Conservation (phyloP, 202 grass and related monocot genomes). For the Miscanthus sacchariflorus region DNA sequence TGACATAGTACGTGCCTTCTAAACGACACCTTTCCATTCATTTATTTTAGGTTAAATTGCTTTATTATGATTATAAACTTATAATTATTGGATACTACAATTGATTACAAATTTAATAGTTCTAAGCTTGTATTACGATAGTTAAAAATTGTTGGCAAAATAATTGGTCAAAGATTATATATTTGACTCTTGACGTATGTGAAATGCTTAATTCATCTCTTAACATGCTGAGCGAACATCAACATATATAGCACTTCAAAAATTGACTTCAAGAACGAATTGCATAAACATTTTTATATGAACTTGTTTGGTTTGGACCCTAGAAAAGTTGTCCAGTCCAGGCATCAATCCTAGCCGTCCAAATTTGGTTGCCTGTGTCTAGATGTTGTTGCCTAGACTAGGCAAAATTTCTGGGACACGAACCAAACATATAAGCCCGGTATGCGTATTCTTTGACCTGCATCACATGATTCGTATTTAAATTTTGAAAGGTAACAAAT, state of each 20-base stretch:
- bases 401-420: not conserved
- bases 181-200: not conserved
- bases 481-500: not conserved
- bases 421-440: not conserved
- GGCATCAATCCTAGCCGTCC: too few species aligned
- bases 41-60: too few species aligned
- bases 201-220: not conserved
- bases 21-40: too few species aligned
- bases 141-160: not conserved
- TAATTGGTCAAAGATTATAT: not conserved
- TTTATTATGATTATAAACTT: not conserved
- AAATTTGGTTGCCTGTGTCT: not conserved
- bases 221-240: not conserved
- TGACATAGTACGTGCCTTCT: too few species aligned
- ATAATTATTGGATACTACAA: not conserved
- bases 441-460: not conserved
- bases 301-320: not conserved
- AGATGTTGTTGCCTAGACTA: not conserved
- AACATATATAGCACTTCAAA: not conserved
- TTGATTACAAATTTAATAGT: not conserved
- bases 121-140: not conserved
- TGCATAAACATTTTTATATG: not conserved
- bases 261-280: not conserved
- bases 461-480: not conserved
- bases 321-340: too few species aligned